Percentiles rank a stretch among this genome's conserved stretches.
These are phyloP conservation scores for Solanum paucissectum DNA, from an alignment of 257 asterid species.

Conservation along the genomic window DNA sequence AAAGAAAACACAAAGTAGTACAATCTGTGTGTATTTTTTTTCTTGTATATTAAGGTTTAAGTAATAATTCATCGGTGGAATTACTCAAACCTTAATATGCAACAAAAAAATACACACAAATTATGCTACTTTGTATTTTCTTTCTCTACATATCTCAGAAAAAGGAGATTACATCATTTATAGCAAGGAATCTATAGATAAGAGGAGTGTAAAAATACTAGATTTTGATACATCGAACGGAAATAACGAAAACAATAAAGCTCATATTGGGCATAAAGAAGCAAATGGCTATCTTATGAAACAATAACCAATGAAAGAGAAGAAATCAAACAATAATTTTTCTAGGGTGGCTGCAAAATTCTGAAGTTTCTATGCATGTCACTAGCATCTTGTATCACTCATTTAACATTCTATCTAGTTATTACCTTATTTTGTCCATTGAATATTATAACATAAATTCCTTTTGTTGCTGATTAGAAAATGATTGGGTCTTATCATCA, in stretches of 20 bases:
- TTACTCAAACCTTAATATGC: no score
- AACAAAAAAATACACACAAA: neutral
- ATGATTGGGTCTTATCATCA: neutral
- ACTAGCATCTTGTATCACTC: slow-evolving; percentile 32
- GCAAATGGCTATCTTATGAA: slow-evolving; percentile 33
- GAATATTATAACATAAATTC: neutral
- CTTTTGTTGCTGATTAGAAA: neutral
- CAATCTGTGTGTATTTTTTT: no score
- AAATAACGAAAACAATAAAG: no score
- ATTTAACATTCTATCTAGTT: neutral
- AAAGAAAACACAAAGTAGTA: no score
- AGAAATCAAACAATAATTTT: slow-evolving; percentile 2
- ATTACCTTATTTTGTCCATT: no score
- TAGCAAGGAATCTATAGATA: neutral
- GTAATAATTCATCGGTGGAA: no score
- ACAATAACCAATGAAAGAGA: slow-evolving; percentile 10
- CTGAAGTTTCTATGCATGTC: slow-evolving; percentile 52
- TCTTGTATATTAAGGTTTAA: no score
- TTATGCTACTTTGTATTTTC: neutral
- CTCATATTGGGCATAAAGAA: neutral
- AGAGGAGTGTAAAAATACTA: neutral
- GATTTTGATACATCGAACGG: no score
- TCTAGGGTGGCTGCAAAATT: slow-evolving; percentile 29
- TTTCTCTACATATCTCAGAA: neutral
- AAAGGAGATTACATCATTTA: neutral